Conservation (phyloP, 768 basidiomycete species). For the Suillus alpinus region DNA sequence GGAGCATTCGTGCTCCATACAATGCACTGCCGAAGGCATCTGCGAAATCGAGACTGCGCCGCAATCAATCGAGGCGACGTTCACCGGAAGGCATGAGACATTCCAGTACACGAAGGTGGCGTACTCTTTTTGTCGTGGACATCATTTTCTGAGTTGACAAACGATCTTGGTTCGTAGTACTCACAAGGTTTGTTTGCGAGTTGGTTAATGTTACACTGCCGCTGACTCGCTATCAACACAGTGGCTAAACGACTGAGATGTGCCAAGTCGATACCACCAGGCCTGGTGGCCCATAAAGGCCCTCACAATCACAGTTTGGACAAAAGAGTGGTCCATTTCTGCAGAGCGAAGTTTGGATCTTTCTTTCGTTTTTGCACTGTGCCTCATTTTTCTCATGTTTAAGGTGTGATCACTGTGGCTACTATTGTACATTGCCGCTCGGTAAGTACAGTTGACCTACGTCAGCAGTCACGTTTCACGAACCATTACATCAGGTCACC, state of each 20-base stretch:
- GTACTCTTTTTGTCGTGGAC: neutral
- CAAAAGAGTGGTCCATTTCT: slow-evolving; percentile 48
- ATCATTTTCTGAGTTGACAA: neutral
- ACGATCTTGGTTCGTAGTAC: slow-evolving; percentile 35
- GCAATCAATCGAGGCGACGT: slow-evolving; percentile 59
- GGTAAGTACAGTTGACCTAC: slow-evolving; percentile 30
- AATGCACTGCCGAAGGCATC: slow-evolving; percentile 46
- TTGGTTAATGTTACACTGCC: neutral
- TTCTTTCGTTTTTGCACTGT: neutral
- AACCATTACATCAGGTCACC: slow-evolving; percentile 39
- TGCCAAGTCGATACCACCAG: slow-evolving; percentile 43
- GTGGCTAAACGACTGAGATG: slow-evolving; percentile 52
- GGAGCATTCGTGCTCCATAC: slow-evolving; percentile 43
- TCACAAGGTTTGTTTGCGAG: slow-evolving; percentile 41
- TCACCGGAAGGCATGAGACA: slow-evolving; percentile 55
- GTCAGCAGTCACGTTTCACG: neutral
- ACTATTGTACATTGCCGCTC: slow-evolving; percentile 55
- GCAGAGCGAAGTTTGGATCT: slow-evolving; percentile 41
- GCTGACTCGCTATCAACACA: slow-evolving; percentile 13
- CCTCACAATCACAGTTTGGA: slow-evolving; percentile 48
- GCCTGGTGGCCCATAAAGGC: slow-evolving; percentile 42
- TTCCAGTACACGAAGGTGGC: slow-evolving; percentile 65
- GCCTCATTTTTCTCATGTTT: neutral
- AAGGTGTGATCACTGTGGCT: slow-evolving; percentile 56
- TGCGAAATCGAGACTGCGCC: slow-evolving; percentile 61